Conservation (phyloP, 306 rosid species). For the Cucurbita moschata region DNA sequence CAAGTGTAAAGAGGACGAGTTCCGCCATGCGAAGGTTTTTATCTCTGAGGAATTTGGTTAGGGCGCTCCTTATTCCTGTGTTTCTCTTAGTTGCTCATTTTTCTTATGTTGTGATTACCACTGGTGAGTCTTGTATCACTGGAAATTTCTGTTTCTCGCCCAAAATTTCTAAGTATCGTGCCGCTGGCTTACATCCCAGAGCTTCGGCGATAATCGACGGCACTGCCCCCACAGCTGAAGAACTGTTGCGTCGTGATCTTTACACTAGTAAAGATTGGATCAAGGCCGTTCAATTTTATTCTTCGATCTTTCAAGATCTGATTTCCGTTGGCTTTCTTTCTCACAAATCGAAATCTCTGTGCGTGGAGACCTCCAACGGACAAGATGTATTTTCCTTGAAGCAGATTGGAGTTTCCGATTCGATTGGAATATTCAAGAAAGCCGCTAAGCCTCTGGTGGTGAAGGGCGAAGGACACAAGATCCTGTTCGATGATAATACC, state of each 20-base stretch:
- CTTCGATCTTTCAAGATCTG: constrained; percentile 62
- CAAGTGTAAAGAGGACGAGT: constrained; percentile 24
- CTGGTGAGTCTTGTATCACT: constrained; percentile 71
- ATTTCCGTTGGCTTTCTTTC: constrained; percentile 54
- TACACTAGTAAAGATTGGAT: constrained; percentile 69
- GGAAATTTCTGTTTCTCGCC: constrained; percentile 79
- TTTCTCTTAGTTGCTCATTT: constrained; percentile 49
- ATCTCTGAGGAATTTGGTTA: constrained; percentile 36
- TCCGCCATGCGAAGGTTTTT: constrained; percentile 25
- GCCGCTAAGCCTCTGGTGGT: constrained; percentile 48
- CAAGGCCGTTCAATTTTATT: constrained; percentile 51
- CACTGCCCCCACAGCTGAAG: neutral
- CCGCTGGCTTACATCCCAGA: constrained; percentile 17
- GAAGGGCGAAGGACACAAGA: constrained; percentile 33
- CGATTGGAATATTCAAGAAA: constrained; percentile 63
- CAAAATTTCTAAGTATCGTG: constrained; percentile 24
- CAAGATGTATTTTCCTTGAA: constrained; percentile 64
- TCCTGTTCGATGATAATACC: constrained; percentile 38
- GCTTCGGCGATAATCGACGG: constrained; percentile 5
- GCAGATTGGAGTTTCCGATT: constrained; percentile 46
- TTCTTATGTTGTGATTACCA: constrained; percentile 55
- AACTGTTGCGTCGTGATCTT: constrained; percentile 8
- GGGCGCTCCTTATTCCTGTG: constrained; percentile 50
- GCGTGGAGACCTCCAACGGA: constrained; percentile 62
- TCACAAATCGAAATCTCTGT: constrained; percentile 38